These are phyloP conservation scores for Collariella sp. DNA, from an alignment of 495 filamentous ascomycete species.

Conservation along the genomic window DNA sequence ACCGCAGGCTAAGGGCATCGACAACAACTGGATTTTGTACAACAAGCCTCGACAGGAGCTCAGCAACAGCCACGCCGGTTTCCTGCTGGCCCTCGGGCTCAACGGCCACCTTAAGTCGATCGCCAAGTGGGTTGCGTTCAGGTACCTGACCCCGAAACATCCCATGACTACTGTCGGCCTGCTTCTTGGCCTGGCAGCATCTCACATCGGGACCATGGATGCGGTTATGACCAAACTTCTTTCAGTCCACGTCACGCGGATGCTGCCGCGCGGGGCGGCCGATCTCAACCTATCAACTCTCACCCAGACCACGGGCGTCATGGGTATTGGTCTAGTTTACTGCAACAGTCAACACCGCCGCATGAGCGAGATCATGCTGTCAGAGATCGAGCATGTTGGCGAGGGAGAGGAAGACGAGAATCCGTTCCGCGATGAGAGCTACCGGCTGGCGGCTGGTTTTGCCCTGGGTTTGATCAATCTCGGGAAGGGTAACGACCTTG, in stretches of 20 bases:
- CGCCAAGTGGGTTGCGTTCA: constrained; percentile 98
- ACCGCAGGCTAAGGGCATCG: constrained; percentile 81
- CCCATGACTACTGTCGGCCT: constrained; percentile 98
- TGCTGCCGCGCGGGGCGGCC: constrained; percentile 83
- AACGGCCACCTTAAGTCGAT: constrained; percentile 89
- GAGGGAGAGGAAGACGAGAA: constrained; percentile 58
- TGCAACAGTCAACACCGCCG: constrained; percentile 91
- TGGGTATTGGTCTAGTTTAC: constrained; percentile 94
- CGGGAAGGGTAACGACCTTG: constrained; percentile 77
- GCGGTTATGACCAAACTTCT: constrained; percentile 85
- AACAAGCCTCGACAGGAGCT: constrained; percentile 86
- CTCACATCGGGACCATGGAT: constrained; percentile 94
- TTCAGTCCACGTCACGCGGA: constrained; percentile 92
- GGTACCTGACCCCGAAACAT: constrained; percentile 95
- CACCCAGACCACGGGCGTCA: constrained; percentile 93
- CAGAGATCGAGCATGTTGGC: constrained; percentile 83
- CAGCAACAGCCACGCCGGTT: constrained; percentile 87
- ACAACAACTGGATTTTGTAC: constrained; percentile 96
- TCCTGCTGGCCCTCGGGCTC: constrained; percentile 83
- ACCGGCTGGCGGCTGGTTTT: constrained; percentile 88
- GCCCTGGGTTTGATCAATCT: constrained; percentile 92
- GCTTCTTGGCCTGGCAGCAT: constrained; percentile 82
- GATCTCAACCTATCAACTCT: constrained; percentile 88
- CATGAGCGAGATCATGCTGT: constrained; percentile 98
- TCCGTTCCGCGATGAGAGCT: constrained; percentile 78